phyloP scores from a whole-genome alignment of 208 protist species.

The Trypanosoma boissoni region DNA sequence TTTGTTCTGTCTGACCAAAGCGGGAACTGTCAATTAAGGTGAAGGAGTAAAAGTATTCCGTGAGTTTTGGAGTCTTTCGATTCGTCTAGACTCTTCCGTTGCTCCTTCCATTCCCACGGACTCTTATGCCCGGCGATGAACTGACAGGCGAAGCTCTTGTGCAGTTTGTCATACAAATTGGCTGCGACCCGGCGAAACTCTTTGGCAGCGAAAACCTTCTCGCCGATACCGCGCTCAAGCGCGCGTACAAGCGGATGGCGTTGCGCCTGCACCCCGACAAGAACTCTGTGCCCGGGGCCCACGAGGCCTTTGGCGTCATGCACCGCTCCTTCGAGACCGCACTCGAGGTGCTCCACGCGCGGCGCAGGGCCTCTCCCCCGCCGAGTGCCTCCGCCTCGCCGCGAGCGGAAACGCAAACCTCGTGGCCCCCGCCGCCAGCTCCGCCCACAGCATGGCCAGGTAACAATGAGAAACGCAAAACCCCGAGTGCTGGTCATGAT shows the following conservation, averaged over 20 bases:
- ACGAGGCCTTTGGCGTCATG: conserved; percentile 58
- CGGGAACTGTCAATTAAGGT: no score
- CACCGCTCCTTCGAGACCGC: conserved; percentile 48
- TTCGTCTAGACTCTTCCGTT: no score
- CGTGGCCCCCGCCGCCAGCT: conserved; percentile 13
- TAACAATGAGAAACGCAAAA: neutral
- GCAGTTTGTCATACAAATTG: conserved; percentile 13
- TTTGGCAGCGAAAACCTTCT: conserved; percentile 9
- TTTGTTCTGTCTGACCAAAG: no score
- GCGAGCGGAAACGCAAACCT: no score
- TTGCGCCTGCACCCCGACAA: conserved; percentile 83
- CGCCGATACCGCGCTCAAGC: conserved; percentile 33
- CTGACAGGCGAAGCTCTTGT: conserved; percentile 27
- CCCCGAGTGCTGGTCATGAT: neutral
- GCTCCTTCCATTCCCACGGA: neutral
- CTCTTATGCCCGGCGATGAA: conserved; percentile 10
- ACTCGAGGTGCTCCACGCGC: conserved; percentile 9
- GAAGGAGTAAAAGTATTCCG: no score
- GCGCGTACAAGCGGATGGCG: conserved; percentile 59
- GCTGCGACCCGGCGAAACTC: conserved; percentile 11
- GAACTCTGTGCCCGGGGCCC: conserved; percentile 38
- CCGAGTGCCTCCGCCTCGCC: neutral
- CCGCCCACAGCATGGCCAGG: conserved; percentile 6
- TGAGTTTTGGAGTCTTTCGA: no score
- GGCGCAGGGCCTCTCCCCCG: neutral